Conservation (phyloP, 75 land plant species). For the Adiantum capillusveneris region DNA sequence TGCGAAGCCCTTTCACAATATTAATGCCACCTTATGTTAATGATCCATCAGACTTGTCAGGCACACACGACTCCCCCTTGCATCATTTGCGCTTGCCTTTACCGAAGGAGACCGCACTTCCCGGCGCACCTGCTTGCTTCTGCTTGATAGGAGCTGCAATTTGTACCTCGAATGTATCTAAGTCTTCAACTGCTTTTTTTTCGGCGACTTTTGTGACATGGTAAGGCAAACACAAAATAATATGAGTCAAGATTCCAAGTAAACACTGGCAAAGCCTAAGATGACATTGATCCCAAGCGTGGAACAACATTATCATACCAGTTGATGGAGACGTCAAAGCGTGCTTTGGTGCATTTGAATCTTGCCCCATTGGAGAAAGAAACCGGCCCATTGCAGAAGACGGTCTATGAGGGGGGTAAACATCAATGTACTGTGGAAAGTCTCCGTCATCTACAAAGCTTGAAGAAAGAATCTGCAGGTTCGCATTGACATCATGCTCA, state of each 20-base stretch:
- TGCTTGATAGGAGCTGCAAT: not conserved
- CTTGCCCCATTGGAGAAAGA: not conserved
- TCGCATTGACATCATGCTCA: conserved; percentile 9
- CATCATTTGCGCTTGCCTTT: conserved; percentile 3
- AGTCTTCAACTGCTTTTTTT: conserved; percentile 14
- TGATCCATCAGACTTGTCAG: too few species aligned
- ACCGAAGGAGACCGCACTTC: conserved; percentile 14
- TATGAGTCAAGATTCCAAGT: not conserved
- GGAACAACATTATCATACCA: not conserved
- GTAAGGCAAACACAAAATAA: not conserved
- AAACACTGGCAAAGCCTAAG: not conserved
- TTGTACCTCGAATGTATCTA: conserved; percentile 9
- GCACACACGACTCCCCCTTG: too few species aligned
- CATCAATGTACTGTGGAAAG: not conserved
- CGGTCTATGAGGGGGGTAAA: conserved; percentile 1
- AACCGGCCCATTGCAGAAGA: not conserved
- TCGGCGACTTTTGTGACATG: conserved; percentile 3
- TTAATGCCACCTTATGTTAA: too few species aligned
- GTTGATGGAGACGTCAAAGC: not conserved
- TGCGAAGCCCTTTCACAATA: too few species aligned
- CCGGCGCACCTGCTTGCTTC: not conserved
- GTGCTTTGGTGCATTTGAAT: not conserved
- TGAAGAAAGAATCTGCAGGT: conserved; percentile 3
- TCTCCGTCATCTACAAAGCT: not conserved
- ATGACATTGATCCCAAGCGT: not conserved